Conservation (phyloP, 73 alveolate genomes). For the Uronychia binucleata region DNA sequence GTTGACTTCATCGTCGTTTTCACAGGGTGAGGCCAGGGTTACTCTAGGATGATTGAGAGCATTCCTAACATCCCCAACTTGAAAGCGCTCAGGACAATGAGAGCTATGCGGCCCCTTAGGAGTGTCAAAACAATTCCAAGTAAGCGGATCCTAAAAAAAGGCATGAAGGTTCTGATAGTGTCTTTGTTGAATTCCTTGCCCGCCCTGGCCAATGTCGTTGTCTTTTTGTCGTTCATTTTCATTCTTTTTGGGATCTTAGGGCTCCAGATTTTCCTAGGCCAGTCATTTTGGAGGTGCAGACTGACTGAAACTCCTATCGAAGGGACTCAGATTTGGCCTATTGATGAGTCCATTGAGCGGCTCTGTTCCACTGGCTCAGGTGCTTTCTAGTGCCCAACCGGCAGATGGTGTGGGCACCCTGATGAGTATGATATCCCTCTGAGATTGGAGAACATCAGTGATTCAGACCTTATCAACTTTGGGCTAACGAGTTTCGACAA, state of each 20-base stretch:
- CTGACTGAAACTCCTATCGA: neutral
- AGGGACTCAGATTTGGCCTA: neutral
- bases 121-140: conserved; percentile 51
- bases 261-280: neutral
- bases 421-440: neutral
- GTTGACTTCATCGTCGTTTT: conserved; percentile 40
- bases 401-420: conserved; percentile 5
- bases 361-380: neutral
- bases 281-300: neutral
- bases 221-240: conserved; percentile 9
- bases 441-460: conserved; percentile 13
- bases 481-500: conserved; percentile 46
- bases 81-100: conserved; percentile 29
- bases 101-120: conserved; percentile 48
- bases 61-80: conserved; percentile 16
- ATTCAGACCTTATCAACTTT: conserved; percentile 16
- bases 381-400: neutral
- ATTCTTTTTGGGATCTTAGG: conserved; percentile 11
- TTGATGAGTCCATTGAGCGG: neutral
- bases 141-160: conserved; percentile 18
- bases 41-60: conserved; percentile 23
- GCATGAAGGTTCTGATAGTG: conserved; percentile 20
- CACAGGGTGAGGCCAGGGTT: conserved; percentile 31
- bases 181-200: conserved; percentile 31
- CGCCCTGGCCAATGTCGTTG: conserved; percentile 2